phyloP scores from a whole-genome alignment of 176 grass and related monocot species.

The Carex cristatella region DNA sequence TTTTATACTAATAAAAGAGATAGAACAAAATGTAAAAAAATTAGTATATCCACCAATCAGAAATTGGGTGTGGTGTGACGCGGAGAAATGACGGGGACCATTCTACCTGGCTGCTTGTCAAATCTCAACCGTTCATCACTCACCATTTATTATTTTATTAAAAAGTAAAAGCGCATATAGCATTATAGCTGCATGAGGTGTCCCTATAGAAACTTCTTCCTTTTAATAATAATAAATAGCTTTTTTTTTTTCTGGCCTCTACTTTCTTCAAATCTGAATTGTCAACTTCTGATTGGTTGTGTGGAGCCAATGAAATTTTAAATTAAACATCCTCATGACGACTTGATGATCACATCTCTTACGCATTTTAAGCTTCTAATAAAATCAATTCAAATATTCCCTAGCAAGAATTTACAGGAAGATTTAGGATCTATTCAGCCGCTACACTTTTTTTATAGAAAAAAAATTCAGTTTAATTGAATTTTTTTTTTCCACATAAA shows the following conservation, averaged over 20 bases:
- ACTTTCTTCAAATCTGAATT: neutral
- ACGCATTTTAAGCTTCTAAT: neutral
- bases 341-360: neutral
- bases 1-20: neutral
- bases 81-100: slow-evolving; percentile 8
- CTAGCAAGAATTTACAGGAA: neutral
- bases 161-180: too few species aligned
- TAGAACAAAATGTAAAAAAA: neutral
- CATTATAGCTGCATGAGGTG: neutral
- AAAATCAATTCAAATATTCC: neutral
- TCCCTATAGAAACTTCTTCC: neutral
- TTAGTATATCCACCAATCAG: neutral
- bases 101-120: neutral
- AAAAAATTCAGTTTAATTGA: too few species aligned
- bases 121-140: neutral
- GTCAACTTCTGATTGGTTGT: neutral
- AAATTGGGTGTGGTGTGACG: neutral
- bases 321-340: neutral
- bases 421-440: too few species aligned
- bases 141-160: neutral
- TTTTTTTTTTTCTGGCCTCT: neutral
- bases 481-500: too few species aligned
- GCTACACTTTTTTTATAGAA: too few species aligned
- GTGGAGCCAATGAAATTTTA: neutral
- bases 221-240: neutral